Percentiles rank a stretch among this genome's conserved stretches.
These are phyloP conservation scores for Cladosporium sp. DNA, from an alignment of 2,329 filamentous ascomycete species.

Conservation along the genomic window DNA sequence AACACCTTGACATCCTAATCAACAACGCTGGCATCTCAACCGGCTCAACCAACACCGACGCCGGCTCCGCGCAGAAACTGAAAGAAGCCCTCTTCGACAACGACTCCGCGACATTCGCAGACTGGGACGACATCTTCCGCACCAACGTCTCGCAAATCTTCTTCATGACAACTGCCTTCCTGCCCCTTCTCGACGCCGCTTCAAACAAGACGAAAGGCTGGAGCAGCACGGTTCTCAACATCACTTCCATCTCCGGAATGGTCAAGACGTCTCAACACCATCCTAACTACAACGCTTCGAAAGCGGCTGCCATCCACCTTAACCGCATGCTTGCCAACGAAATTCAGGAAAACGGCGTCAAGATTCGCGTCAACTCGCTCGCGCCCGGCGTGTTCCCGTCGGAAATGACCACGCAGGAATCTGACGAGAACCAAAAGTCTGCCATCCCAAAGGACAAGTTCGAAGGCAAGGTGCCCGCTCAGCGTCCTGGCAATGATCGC, in stretches of 20 bases:
- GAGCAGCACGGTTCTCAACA: slow-evolving; percentile 45
- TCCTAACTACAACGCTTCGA: slow-evolving; percentile 47
- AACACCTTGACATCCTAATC: slow-evolving; percentile 43
- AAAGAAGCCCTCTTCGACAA: slow-evolving; percentile 43
- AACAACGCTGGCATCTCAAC: slow-evolving; percentile 47
- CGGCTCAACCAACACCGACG: slow-evolving; percentile 36
- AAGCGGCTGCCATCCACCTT: slow-evolving; percentile 51
- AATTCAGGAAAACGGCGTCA: slow-evolving; percentile 48
- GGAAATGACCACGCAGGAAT: slow-evolving; percentile 54
- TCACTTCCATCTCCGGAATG: slow-evolving; percentile 42
- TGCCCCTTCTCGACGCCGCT: slow-evolving; percentile 43
- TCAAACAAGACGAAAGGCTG: slow-evolving; percentile 40
- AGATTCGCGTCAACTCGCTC: slow-evolving; percentile 56
- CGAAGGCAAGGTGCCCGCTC: slow-evolving; percentile 46
- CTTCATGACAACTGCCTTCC: slow-evolving; percentile 45
- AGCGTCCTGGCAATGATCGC: slow-evolving; percentile 52
- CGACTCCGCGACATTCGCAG: slow-evolving; percentile 37
- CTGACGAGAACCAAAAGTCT: slow-evolving; percentile 52
- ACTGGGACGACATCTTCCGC: slow-evolving; percentile 43
- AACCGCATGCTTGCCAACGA: slow-evolving; percentile 53
- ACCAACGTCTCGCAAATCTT: slow-evolving; percentile 47
- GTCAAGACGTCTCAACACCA: slow-evolving; percentile 46
- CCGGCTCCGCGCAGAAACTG: slow-evolving; percentile 39
- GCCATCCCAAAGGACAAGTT: slow-evolving; percentile 51
- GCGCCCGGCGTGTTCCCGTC: slow-evolving; percentile 54